These are phyloP conservation scores for Anisogramma anomala DNA, from an alignment of 2,329 filamentous ascomycete genomes.

Conservation along the genomic window DNA sequence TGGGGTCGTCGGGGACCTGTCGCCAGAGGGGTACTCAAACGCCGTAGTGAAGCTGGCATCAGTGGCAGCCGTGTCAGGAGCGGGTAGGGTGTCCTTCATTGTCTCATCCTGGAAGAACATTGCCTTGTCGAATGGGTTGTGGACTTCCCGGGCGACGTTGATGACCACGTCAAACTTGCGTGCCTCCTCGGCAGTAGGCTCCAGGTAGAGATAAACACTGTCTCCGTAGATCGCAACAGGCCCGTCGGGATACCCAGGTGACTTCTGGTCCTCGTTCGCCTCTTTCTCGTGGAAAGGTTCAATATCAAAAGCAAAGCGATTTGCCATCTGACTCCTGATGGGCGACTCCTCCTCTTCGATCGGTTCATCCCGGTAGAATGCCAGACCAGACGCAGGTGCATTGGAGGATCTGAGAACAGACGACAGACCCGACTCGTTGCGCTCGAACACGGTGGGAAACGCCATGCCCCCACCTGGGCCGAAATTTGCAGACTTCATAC, in stretches of 20 bases:
- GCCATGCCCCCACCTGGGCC: conserved; percentile 53
- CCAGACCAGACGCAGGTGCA: conserved; percentile 20
- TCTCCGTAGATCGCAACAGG: conserved; percentile 74
- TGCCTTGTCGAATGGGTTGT: conserved; percentile 53
- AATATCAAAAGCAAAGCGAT: conserved; percentile 43
- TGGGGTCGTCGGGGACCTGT: conserved; percentile 44
- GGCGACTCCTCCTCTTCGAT: conserved; percentile 47
- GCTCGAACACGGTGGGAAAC: conserved; percentile 48
- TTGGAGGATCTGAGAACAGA: conserved; percentile 41
- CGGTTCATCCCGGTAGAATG: conserved; percentile 24
- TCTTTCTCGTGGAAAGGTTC: conserved; percentile 55
- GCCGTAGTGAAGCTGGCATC: conserved; percentile 48
- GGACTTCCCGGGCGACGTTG: conserved; percentile 73
- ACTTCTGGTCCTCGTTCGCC: conserved; percentile 68
- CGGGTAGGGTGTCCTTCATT: conserved; percentile 30
- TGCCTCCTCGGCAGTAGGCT: conserved; percentile 68
- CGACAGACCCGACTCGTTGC: conserved; percentile 49
- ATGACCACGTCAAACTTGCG: conserved; percentile 70
- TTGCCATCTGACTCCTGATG: conserved; percentile 51
- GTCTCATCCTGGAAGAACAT: conserved; percentile 18
- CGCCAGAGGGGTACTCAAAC: conserved; percentile 41
- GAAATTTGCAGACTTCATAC: conserved; percentile 46
- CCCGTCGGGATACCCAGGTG: conserved; percentile 70
- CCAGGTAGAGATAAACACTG: conserved; percentile 66
- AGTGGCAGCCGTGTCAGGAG: conserved; percentile 46